Evolutionary conservation across 768 basidiomycete genomes (phyloP).

Genomic region (Calocera viscosa): DNA sequence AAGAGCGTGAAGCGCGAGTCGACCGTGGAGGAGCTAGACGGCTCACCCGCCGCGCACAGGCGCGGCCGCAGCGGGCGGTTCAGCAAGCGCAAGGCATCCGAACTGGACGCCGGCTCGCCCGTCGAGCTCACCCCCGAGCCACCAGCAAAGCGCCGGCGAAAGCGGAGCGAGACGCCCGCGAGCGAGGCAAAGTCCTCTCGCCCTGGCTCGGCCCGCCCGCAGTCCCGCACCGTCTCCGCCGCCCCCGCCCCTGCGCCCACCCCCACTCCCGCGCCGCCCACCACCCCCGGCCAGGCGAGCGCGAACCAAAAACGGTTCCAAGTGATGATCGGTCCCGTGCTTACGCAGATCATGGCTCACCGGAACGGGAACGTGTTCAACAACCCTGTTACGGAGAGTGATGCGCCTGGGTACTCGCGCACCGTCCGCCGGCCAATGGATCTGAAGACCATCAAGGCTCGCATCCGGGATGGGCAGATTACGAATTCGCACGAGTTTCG

Average conservation of each 20-base stretch:
- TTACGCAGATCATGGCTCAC: constrained; percentile 71
- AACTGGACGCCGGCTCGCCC: not conserved
- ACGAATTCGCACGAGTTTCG: constrained; percentile 76
- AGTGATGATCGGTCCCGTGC: constrained; percentile 65
- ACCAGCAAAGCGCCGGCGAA: not conserved
- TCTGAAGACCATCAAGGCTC: constrained; percentile 80
- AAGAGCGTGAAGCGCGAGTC: constrained; percentile 14
- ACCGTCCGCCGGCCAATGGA: constrained; percentile 94
- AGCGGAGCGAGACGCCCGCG: constrained; percentile 20
- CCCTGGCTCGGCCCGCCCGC: not conserved
- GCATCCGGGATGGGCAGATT: constrained; percentile 72
- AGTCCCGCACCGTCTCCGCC: no score
- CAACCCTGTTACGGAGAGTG: constrained; percentile 74
- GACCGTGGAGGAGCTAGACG: constrained; percentile 11
- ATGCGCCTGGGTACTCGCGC: constrained; percentile 84
- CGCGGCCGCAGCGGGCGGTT: not conserved
- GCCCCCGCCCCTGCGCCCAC: not conserved
- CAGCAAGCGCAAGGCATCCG: constrained; percentile 9
- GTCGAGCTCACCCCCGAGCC: not conserved
- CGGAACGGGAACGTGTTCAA: constrained; percentile 83
- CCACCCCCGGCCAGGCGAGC: constrained; percentile 14
- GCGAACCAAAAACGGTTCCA: constrained; percentile 51
- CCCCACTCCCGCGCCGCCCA: constrained; percentile 5
- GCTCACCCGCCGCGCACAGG: not conserved
- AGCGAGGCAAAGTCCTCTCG: not conserved